Percentiles rank a stretch among this genome's conserved stretches.
These are phyloP conservation scores for Coriaria nepalensis DNA, from an alignment of 306 rosid species.

Conservation along the genomic window DNA sequence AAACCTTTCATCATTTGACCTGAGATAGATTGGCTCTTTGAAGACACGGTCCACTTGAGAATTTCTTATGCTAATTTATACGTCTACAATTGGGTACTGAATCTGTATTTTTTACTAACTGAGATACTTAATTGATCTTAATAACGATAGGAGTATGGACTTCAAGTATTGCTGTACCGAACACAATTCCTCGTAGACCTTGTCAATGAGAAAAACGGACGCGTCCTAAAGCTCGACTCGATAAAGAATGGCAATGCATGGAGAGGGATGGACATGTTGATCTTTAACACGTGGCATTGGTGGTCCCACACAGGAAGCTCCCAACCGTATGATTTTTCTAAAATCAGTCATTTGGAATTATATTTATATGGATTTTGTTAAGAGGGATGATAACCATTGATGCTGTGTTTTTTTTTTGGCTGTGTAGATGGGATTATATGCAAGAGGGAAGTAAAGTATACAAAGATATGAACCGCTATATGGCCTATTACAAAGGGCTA, in stretches of 20 bases:
- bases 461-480: conserved; percentile 73
- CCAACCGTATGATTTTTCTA: conserved; percentile 51
- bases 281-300: conserved; percentile 98
- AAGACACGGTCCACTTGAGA: no score
- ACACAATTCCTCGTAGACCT: conserved; percentile 73
- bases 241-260: conserved; percentile 57
- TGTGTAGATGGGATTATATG: conserved; percentile 65
- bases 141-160: conserved; percentile 38
- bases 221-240: conserved; percentile 68
- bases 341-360: background rate
- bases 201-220: conserved; percentile 44
- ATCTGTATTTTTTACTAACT: no score
- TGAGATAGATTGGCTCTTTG: no score
- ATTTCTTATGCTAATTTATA: no score
- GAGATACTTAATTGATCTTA: background rate
- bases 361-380: background rate
- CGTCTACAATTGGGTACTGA: no score
- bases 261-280: conserved; percentile 65
- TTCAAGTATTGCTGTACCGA: conserved; percentile 40
- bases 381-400: background rate
- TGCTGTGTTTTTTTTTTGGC: background rate
- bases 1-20: no score
- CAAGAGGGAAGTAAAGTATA: conserved; percentile 32
- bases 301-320: conserved; percentile 80
- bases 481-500: conserved; percentile 70